Percentiles rank a stretch among this genome's conserved stretches.
phyloP scores from a whole-genome alignment of 1,284 basidiomycete species.

The Ustilago vetiveriae region DNA sequence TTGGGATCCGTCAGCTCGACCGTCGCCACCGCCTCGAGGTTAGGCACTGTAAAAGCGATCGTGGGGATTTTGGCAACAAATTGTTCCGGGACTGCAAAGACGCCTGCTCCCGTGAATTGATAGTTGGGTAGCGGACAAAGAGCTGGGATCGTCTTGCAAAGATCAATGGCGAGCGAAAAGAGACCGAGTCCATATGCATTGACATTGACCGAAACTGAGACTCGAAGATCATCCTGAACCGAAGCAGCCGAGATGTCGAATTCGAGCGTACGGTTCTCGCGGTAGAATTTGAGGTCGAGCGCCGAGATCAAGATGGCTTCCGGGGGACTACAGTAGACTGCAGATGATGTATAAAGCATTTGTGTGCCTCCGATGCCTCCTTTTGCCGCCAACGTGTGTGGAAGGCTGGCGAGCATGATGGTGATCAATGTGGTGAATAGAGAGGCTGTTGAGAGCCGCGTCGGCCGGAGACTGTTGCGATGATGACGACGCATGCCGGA shows the following conservation, averaged over 20 bases:
- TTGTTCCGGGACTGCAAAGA: conserved; percentile 75
- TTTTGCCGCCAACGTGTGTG: not conserved
- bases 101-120: conserved; percentile 72
- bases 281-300: conserved; percentile 58
- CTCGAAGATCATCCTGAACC: conserved; percentile 41
- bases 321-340: conserved; percentile 62
- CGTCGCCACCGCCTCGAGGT: conserved; percentile 88
- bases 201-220: conserved; percentile 50
- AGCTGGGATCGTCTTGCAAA: conserved; percentile 57
- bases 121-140: conserved; percentile 65
- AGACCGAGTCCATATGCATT: conserved; percentile 64
- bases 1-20: conserved; percentile 77
- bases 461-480: not conserved
- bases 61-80: conserved; percentile 74
- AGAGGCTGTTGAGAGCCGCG: not conserved
- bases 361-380: conserved; percentile 33
- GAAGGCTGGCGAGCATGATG: conserved; percentile 8
- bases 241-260: conserved; percentile 63
- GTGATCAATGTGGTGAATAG: conserved; percentile 7
- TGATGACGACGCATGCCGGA: not conserved
- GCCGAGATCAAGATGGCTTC: conserved; percentile 57
- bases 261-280: conserved; percentile 58
- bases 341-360: conserved; percentile 57
- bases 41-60: conserved; percentile 87
- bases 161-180: conserved; percentile 58